A percentile compares a stretch with the other conserved stretches of the same genome.
Evolutionary conservation across 345 rosid species (phyloP).

Genomic region (Viola odorata): DNA sequence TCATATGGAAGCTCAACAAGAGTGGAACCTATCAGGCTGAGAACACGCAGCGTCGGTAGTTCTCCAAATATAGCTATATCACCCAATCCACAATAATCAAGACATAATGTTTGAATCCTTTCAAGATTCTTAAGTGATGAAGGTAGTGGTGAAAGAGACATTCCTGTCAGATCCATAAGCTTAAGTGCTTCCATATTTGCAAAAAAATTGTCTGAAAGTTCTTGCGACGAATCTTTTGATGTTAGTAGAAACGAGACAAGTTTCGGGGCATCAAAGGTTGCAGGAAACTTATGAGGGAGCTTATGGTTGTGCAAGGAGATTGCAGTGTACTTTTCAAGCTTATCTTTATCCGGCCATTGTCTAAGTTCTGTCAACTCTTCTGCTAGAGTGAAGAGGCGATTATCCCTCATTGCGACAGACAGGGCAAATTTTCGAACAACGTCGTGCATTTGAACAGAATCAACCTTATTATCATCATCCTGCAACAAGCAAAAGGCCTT

Average conservation of each 20-base stretch:
- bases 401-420: constrained; percentile 11
- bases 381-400: background rate
- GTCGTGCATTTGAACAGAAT: constrained; percentile 22
- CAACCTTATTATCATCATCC: background rate
- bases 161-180: no score
- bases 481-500: constrained; percentile 18
- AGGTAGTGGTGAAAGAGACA: no score
- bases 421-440: constrained; percentile 12
- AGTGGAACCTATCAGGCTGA: no score
- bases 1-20: no score
- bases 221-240: no score
- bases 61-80: no score
- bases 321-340: background rate
- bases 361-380: background rate
- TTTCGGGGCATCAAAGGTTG: constrained; percentile 16
- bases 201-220: no score
- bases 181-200: no score
- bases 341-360: background rate
- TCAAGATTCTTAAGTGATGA: no score
- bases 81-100: no score
- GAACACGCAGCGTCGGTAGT: no score
- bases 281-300: background rate
- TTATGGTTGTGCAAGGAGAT: background rate
- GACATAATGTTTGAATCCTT: no score
- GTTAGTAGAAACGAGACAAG: constrained; percentile 5